These are phyloP conservation scores for Fusarium verrucosum DNA, from an alignment of 2,329 filamentous ascomycete genomes.

Conservation along the genomic window DNA sequence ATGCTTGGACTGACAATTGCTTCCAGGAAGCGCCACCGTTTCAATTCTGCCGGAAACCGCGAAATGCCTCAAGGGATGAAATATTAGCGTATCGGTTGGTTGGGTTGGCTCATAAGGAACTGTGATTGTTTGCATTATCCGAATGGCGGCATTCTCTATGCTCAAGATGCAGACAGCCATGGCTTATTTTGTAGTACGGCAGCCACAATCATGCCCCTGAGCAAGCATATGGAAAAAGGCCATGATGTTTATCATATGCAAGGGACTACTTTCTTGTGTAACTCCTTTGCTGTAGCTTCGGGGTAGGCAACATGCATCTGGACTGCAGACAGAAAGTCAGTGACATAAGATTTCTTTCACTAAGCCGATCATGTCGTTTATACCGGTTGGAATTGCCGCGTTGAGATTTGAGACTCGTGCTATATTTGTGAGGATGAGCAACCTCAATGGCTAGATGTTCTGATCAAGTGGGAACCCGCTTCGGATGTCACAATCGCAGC, in stretches of 20 bases:
- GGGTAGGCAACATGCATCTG: neutral
- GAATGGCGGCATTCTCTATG: conserved; percentile 1
- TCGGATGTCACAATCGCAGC: conserved; percentile 10
- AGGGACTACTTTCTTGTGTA: neutral
- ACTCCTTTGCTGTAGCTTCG: neutral
- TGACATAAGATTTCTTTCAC: neutral
- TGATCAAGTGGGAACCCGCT: conserved; percentile 13
- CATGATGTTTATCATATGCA: neutral
- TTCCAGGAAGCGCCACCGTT: neutral
- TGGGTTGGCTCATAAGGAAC: neutral
- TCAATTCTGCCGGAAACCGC: conserved; percentile 2
- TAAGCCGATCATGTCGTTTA: too few species aligned
- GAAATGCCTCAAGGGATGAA: neutral
- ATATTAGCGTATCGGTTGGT: neutral
- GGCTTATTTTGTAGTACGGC: neutral
- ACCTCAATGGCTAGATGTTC: neutral
- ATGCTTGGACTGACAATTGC: neutral
- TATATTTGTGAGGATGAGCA: neutral
- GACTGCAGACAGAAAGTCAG: neutral
- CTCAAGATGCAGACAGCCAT: neutral
- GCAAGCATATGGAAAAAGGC: neutral
- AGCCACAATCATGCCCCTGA: neutral
- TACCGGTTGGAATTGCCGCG: neutral
- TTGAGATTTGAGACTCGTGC: neutral
- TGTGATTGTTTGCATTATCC: neutral